Conservation (phyloP, 805 yeast species). For the Myxozyma geophila region DNA sequence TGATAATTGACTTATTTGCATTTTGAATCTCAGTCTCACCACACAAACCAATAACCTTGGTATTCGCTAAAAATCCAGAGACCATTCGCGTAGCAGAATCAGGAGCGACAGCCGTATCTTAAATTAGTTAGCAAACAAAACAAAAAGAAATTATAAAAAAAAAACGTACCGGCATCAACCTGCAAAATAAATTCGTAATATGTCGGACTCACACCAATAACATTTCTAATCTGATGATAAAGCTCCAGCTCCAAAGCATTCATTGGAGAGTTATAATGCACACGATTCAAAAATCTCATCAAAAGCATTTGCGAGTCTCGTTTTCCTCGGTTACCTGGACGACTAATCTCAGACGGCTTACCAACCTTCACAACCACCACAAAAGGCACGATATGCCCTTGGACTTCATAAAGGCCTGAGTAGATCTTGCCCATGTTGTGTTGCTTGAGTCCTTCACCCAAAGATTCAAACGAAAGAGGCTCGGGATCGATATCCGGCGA, state of each 20-base stretch:
- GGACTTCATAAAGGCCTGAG: slow-evolving; percentile 62
- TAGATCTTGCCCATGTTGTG: slow-evolving; percentile 67
- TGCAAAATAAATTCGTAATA: slow-evolving; percentile 59
- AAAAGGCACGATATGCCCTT: slow-evolving; percentile 61
- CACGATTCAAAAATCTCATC: slow-evolving; percentile 65
- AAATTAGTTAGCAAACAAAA: background rate
- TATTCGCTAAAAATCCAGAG: slow-evolving; percentile 61
- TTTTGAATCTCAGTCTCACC: slow-evolving; percentile 65
- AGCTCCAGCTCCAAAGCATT: slow-evolving; percentile 60
- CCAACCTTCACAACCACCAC: slow-evolving; percentile 64
- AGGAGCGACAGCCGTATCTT: slow-evolving; percentile 57
- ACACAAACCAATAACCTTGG: slow-evolving; percentile 61
- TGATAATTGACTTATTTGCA: slow-evolving; percentile 57
- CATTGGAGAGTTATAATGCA: slow-evolving; percentile 65
- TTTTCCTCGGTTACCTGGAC: slow-evolving; percentile 69
- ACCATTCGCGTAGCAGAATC: slow-evolving; percentile 60
- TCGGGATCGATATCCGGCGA: slow-evolving; percentile 58
- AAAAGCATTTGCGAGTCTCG: slow-evolving; percentile 66
- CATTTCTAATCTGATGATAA: slow-evolving; percentile 58
- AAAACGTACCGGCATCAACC: slow-evolving; percentile 58
- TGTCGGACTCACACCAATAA: slow-evolving; percentile 63
- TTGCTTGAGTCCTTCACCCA: slow-evolving; percentile 64
- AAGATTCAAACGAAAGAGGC: slow-evolving; percentile 59
- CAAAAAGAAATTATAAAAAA: background rate
- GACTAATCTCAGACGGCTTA: slow-evolving; percentile 59